Evolutionary conservation across 108 stramenopile species (phyloP), one percentile per base, ranked within the genome.

Genomic region (Nitzschia palea): DNA sequence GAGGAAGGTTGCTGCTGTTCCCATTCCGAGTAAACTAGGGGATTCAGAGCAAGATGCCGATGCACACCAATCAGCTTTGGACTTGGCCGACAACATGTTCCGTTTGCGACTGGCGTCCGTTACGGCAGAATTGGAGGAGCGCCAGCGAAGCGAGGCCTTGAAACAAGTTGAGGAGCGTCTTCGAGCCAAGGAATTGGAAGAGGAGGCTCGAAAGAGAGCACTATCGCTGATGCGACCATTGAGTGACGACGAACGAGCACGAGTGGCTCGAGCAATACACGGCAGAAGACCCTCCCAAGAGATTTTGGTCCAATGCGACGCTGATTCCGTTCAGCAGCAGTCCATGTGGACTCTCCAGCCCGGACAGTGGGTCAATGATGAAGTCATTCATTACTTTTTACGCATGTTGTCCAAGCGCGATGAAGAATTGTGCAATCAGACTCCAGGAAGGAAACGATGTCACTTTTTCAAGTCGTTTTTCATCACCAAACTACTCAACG

Each of bases 391-490:
- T 58, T 97, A 93, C 75, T 98, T 95, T 70, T 82, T 91, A 45
- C 70, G 80, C 23, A 87, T 95, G 80, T 73, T 97, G 40, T 76
- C 88, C 36, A 80, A 73, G 22, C 83, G 95, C 0, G 95, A 97
- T 54, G 84, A 88, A 51, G 78, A 81, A 74, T 47, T 94, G 61
- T 89, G 82, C 57, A 63, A 72, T 26, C 54, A 65, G 26, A 67
- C 88, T 28, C 77, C 93, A 6, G 61, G 75, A 0, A 65, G 90
- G 44, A 80, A 81, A 30, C 79, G 87, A 23, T 85, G 82, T 31
- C 95, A 96, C 68, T 98, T 96, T 70, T 97, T 96, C 76, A 97
- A 95, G 53, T 93, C 91, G 8, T 98, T 95, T 81, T 97, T 98
- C 78, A 82, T 98, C 17, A 89, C 95, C 30, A 96, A 93, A 63